These are phyloP conservation scores for Metarhizium brunneum DNA, from an alignment of 2,329 filamentous ascomycete genomes.

Conservation along the genomic window DNA sequence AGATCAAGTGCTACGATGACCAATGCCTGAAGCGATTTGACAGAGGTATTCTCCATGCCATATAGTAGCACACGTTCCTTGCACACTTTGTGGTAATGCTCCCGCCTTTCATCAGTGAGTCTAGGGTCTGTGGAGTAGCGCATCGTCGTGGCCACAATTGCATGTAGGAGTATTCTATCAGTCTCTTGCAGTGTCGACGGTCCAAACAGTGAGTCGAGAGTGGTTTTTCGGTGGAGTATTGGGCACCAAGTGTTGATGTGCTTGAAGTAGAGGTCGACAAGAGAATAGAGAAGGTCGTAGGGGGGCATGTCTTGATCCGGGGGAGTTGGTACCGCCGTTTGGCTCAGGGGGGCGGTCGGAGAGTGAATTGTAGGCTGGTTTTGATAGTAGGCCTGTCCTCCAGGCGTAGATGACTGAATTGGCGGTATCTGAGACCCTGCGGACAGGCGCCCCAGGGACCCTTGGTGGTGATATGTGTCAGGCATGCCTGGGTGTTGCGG, in stretches of 20 bases:
- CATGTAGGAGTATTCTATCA: constrained; percentile 74
- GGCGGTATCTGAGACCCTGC: constrained; percentile 22
- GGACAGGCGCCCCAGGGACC: constrained; percentile 30
- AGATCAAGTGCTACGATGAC: constrained; percentile 81
- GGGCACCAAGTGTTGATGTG: constrained; percentile 81
- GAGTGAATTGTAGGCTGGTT: neutral
- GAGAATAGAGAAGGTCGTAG: constrained; percentile 62
- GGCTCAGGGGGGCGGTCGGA: constrained; percentile 24
- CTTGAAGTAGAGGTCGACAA: constrained; percentile 71
- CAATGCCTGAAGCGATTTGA: constrained; percentile 77
- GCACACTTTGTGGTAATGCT: constrained; percentile 68
- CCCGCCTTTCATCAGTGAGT: constrained; percentile 62
- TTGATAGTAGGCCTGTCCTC: constrained; percentile 40
- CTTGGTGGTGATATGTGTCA: constrained; percentile 39
- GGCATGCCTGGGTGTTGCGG: constrained; percentile 36
- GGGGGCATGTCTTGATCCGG: constrained; percentile 60
- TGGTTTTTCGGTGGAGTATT: constrained; percentile 77
- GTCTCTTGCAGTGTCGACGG: constrained; percentile 67
- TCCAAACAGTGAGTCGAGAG: constrained; percentile 73
- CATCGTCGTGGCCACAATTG: constrained; percentile 81
- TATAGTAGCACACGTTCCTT: constrained; percentile 84
- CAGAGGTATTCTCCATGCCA: constrained; percentile 80
- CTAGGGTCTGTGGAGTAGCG: constrained; percentile 72
- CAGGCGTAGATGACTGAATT: constrained; percentile 29
- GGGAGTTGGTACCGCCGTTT: constrained; percentile 20